Evolutionary conservation across 1,284 basidiomycete genomes (phyloP), one percentile per base, ranked within the genome.

Genomic region (Ustilago xerochloae): DNA sequence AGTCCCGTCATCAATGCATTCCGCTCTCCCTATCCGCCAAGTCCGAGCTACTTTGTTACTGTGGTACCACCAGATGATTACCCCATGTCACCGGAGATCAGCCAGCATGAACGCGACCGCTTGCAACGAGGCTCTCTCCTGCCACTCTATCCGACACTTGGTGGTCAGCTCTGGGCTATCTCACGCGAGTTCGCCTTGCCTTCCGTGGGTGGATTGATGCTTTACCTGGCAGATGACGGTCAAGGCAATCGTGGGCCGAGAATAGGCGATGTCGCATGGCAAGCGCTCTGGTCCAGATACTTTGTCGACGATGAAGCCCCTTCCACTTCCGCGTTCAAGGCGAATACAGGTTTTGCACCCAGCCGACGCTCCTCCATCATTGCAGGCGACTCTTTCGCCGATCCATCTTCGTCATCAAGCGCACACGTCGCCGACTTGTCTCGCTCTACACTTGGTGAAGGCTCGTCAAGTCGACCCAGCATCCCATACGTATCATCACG

Each of bases 131-230:
- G 81, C 35, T 77, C 76, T 18, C 77, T 83, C 2, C 39, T 83
- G 33, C 81, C 81, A 0, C 68, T 83, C 36, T 82, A 82, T 50
- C 81, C 81, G 0, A 81, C 81, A 0, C 72, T 83, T 13, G 79
- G 78, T 20, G 81, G 80, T 6, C 81, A 83, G 60, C 76, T 83
- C 6, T 83, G 81, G 59, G 81, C 81, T n/a, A 79, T 83, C 52
- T 71, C 81, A 4, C 73, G 81, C 48, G 81, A 83, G 32, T 82
- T 77, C n/a, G 78, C 77, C 2, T 54, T 83, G 13, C 81, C 81
- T 3, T 81, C 81, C 3, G 67, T 83, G 7, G 81, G 80, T 33
- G 81, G 81, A 4, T 63, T 83, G 45, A 67, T 79, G 41, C 58
- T 83, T 29, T 83, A 79, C 46, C 63, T 83, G 15, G 55, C 72